These are phyloP conservation scores for Protoeuglena noctilucae DNA, from an alignment of 139 green algal species.

Conservation along the genomic window DNA sequence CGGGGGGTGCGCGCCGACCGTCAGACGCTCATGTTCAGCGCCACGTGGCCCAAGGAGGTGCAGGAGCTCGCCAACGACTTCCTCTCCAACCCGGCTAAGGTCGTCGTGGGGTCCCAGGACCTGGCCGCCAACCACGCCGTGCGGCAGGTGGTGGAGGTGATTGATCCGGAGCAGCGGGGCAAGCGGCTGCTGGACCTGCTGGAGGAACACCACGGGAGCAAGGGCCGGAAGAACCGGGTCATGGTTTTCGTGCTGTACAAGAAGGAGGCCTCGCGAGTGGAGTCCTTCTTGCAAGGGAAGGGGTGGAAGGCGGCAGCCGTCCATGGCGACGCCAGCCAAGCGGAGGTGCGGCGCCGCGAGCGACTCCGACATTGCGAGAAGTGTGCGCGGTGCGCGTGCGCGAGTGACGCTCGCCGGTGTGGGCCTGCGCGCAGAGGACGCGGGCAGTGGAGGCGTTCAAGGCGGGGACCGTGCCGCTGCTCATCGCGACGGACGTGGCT, in stretches of 20 bases:
- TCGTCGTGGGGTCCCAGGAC: slow-evolving; percentile 59
- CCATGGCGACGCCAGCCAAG: slow-evolving; percentile 81
- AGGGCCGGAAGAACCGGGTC: slow-evolving; percentile 51
- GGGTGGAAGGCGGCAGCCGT: slow-evolving; percentile 57
- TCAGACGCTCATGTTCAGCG: slow-evolving; percentile 93
- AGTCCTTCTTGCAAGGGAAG: slow-evolving; percentile 44
- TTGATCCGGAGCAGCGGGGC: slow-evolving; percentile 56
- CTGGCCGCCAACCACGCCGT: slow-evolving; percentile 78
- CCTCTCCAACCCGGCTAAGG: slow-evolving; percentile 46
- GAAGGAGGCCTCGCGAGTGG: slow-evolving; percentile 76
- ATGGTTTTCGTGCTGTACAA: slow-evolving; percentile 98
- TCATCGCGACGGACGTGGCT: slow-evolving; percentile 58
- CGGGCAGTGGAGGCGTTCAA: slow-evolving; percentile 71
- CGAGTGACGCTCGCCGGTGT: too few species aligned
- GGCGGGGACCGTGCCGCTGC: slow-evolving; percentile 25
- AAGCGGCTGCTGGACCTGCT: slow-evolving; percentile 54
- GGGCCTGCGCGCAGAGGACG: too few species aligned
- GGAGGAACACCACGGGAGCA: slow-evolving; percentile 49
- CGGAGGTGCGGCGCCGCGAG: slow-evolving; percentile 4
- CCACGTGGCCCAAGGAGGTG: slow-evolving; percentile 79
- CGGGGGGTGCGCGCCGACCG: slow-evolving; percentile 41
- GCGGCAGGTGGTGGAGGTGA: slow-evolving; percentile 75
- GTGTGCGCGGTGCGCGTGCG: too few species aligned
- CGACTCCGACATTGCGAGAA: too few species aligned
- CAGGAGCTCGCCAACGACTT: slow-evolving; percentile 77